Percentiles rank a stretch among this genome's conserved stretches.
phyloP scores from a whole-genome alignment of 2,329 filamentous ascomycete species.

The Sarocladium oryzae region DNA sequence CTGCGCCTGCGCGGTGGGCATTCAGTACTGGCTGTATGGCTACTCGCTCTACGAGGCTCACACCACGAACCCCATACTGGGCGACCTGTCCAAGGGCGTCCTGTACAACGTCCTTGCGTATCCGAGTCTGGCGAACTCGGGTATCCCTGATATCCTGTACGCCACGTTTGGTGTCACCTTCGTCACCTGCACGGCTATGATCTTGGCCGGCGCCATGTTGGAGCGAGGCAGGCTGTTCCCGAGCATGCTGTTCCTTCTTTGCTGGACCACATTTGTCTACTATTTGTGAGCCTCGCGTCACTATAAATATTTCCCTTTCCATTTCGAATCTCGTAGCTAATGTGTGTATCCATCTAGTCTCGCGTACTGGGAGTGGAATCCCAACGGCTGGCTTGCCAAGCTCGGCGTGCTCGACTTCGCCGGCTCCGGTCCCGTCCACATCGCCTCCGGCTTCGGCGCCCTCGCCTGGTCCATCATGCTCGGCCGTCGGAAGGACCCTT shows the following conservation, averaged over 20 bases:
- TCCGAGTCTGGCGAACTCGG: slow-evolving; percentile 25
- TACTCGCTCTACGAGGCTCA: slow-evolving; percentile 33
- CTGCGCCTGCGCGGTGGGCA: slow-evolving; percentile 34
- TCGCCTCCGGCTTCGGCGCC: slow-evolving; percentile 53
- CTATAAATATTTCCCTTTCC: background rate
- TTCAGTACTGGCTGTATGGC: slow-evolving; percentile 41
- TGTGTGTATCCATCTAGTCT: slow-evolving; percentile 28
- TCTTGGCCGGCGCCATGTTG: slow-evolving; percentile 29
- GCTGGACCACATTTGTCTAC: slow-evolving; percentile 58
- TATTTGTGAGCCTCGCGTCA: slow-evolving; percentile 26
- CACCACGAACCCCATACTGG: slow-evolving; percentile 25
- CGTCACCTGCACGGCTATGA: slow-evolving; percentile 29
- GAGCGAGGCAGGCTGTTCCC: slow-evolving; percentile 29
- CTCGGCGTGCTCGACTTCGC: slow-evolving; percentile 53
- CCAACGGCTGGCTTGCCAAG: slow-evolving; percentile 56
- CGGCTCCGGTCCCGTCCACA: slow-evolving; percentile 57
- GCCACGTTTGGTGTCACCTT: slow-evolving; percentile 26
- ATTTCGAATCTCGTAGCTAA: background rate
- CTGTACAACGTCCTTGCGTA: slow-evolving; percentile 26
- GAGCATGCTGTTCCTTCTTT: slow-evolving; percentile 56
- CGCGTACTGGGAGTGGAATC: slow-evolving; percentile 61
- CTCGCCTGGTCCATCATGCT: slow-evolving; percentile 57
- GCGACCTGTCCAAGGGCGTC: slow-evolving; percentile 26
- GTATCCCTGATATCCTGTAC: slow-evolving; percentile 29
- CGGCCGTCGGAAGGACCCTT: slow-evolving; percentile 46